These are phyloP conservation scores for Echinosophora koreensis DNA, from an alignment of 306 rosid species.

Conservation along the genomic window DNA sequence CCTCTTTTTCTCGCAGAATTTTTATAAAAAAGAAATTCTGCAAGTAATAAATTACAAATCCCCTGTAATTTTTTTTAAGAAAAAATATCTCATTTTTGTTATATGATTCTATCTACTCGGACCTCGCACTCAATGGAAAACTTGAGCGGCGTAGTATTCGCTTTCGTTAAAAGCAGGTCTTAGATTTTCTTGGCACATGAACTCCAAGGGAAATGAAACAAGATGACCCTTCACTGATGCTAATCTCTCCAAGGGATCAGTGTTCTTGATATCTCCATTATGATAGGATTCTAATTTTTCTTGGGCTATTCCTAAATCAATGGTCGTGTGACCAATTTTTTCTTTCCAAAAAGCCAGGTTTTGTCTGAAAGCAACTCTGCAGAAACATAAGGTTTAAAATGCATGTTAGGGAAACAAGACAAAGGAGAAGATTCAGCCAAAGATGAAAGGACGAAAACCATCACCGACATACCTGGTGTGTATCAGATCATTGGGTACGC, in stretches of 20 bases:
- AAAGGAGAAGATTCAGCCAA: slow-evolving; percentile 15
- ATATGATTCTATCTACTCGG: slow-evolving; percentile 17
- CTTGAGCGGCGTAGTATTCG: slow-evolving; percentile 93
- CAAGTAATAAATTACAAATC: slow-evolving; percentile 47
- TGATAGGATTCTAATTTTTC: slow-evolving; percentile 62
- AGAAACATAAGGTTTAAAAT: neutral
- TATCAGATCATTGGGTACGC: slow-evolving; percentile 89
- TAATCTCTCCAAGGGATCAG: slow-evolving; percentile 77
- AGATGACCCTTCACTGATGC: slow-evolving; percentile 82
- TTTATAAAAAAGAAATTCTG: slow-evolving; percentile 43
- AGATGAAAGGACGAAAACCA: slow-evolving; percentile 14
- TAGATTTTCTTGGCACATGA: slow-evolving; percentile 90
- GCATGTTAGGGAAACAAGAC: slow-evolving; percentile 43
- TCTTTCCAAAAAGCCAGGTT: slow-evolving; percentile 74
- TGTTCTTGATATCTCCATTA: slow-evolving; percentile 63
- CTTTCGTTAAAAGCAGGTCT: slow-evolving; percentile 94
- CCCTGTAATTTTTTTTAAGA: slow-evolving; percentile 8
- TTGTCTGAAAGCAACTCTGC: slow-evolving; percentile 88
- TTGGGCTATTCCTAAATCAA: slow-evolving; percentile 93
- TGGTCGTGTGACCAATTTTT: slow-evolving; percentile 78
- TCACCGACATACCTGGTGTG: slow-evolving; percentile 70
- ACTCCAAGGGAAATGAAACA: slow-evolving; percentile 90
- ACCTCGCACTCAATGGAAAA: slow-evolving; percentile 68
- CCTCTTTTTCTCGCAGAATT: slow-evolving; percentile 44
- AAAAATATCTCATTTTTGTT: neutral